These are phyloP conservation scores for Penicillium macrosclerotiorum DNA, from an alignment of 495 filamentous ascomycete genomes.

Conservation along the genomic window DNA sequence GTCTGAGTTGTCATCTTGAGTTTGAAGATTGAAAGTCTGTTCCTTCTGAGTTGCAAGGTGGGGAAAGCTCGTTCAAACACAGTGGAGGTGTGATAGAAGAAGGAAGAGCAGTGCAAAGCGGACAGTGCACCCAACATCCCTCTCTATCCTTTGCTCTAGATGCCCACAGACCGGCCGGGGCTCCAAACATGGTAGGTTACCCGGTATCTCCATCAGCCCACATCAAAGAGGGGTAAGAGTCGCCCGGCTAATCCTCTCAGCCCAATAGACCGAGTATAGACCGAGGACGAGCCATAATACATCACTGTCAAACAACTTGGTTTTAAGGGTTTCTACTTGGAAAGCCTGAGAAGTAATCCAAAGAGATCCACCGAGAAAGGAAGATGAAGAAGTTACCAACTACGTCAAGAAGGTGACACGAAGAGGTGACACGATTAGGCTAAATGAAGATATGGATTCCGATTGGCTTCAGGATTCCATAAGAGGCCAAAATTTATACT, in stretches of 20 bases:
- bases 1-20: conserved; percentile 20
- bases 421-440: not conserved
- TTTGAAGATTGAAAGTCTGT: not conserved
- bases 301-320: too few relatives aligned
- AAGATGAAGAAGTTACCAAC: too few relatives aligned
- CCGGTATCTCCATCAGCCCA: conserved; percentile 1
- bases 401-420: too few relatives aligned
- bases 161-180: too few relatives aligned
- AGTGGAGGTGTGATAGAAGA: not conserved
- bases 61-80: not conserved
- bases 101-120: not conserved
- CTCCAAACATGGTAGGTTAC: conserved; percentile 1
- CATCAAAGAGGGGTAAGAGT: not conserved
- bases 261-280: not conserved
- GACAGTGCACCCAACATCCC: not conserved
- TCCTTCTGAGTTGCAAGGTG: not conserved
- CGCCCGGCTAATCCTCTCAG: not conserved
- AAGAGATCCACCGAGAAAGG: too few relatives aligned
- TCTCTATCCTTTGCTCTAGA: not conserved
- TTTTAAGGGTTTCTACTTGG: too few relatives aligned
- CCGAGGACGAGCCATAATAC: too few relatives aligned
- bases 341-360: too few relatives aligned
- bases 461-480: too few relatives aligned
- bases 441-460: not conserved
- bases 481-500: too few relatives aligned